Evolutionary conservation across 2,329 filamentous ascomycete genomes (phyloP).

Genomic region (Ceratocystis alfenasii): DNA sequence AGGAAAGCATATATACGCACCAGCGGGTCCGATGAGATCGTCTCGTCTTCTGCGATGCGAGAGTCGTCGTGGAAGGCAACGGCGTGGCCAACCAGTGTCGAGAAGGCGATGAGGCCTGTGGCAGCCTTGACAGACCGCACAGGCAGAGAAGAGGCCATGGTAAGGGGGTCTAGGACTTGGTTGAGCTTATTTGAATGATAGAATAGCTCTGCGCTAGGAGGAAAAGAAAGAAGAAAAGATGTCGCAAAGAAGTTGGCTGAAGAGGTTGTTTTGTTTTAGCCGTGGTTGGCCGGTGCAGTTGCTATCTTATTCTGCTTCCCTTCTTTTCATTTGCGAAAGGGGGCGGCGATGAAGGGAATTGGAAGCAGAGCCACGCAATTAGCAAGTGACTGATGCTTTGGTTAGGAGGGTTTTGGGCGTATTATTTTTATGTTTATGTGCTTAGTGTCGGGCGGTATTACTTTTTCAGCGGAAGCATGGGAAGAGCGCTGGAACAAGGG

Average conservation of each 20-base stretch:
- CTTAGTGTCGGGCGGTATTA: background rate
- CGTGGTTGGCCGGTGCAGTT: background rate
- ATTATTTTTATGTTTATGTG: no score
- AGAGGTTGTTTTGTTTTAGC: background rate
- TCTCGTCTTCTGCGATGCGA: conserved; percentile 19
- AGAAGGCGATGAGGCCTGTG: conserved; percentile 21
- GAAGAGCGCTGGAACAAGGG: background rate
- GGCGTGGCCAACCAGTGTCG: conserved; percentile 1
- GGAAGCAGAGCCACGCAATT: background rate
- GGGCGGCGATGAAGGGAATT: background rate
- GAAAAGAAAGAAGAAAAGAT: background rate
- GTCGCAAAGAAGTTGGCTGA: background rate
- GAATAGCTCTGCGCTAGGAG: no score
- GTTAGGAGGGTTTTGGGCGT: background rate
- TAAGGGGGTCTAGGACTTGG: background rate
- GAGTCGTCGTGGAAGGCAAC: conserved; percentile 21
- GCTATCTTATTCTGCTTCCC: background rate
- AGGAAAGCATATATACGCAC: background rate
- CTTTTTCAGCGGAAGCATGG: background rate
- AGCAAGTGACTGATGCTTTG: background rate
- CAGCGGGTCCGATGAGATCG: conserved; percentile 18
- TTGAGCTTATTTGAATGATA: background rate
- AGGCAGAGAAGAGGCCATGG: background rate
- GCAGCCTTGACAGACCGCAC: background rate
- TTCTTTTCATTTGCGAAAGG: background rate